Evolutionary conservation across 2,329 filamentous ascomycete species (phyloP).

Genomic region (Didymella lethalis): DNA sequence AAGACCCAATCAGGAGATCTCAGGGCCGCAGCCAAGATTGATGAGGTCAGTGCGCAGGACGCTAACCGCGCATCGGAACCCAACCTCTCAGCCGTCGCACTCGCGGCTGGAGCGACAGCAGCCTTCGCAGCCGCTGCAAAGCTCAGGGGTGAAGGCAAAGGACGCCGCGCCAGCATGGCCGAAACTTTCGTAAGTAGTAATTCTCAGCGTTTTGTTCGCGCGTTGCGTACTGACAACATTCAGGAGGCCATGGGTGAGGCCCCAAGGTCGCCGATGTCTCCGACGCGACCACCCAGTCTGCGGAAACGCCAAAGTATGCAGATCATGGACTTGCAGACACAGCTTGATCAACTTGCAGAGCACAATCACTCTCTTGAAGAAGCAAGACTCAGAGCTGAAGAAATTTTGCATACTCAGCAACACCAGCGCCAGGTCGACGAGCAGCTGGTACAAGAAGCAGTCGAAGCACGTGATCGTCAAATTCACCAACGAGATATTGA

Average conservation of each 20-base stretch:
- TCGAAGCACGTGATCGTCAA: constrained; percentile 71
- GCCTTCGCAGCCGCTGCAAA: constrained; percentile 61
- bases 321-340: constrained; percentile 83
- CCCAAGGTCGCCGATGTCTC: constrained; percentile 87
- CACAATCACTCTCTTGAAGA: constrained; percentile 85
- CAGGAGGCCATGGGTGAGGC: constrained; percentile 95
- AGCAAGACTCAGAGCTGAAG: constrained; percentile 74
- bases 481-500: constrained; percentile 85
- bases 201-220: constrained; percentile 18
- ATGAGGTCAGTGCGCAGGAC: constrained; percentile 54
- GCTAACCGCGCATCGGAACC: constrained; percentile 42
- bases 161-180: constrained; percentile 80
- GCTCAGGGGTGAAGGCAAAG: constrained; percentile 86
- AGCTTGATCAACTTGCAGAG: constrained; percentile 81
- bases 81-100: constrained; percentile 43
- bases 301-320: constrained; percentile 98
- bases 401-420: constrained; percentile 64
- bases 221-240: constrained; percentile 36
- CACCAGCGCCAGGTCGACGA: constrained; percentile 63
- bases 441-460: constrained; percentile 58
- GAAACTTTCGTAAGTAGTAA: constrained; percentile 85
- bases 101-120: constrained; percentile 48
- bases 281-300: constrained; percentile 93
- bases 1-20: constrained; percentile 78
- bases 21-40: constrained; percentile 70